Conservation (phyloP, 2,329 filamentous ascomycete species). For the Helicocarpus griseus region DNA sequence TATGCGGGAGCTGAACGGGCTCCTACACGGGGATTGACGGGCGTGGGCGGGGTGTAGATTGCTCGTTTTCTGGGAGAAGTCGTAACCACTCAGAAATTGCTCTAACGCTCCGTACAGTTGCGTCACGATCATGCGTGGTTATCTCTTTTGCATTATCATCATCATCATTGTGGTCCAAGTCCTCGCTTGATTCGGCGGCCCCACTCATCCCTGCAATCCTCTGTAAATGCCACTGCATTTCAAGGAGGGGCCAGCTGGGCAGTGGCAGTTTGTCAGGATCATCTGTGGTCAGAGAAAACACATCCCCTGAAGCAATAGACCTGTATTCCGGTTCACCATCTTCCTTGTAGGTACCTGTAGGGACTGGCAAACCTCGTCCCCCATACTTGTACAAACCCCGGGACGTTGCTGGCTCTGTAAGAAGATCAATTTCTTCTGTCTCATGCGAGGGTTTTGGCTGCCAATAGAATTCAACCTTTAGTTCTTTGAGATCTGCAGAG, state of each 20-base stretch:
- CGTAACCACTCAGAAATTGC: not conserved
- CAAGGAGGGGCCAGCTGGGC: not conserved
- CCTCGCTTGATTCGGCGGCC: not conserved
- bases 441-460: not conserved
- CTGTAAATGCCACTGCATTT: constrained; percentile 3
- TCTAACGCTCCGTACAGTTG: not conserved
- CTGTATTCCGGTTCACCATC: no score
- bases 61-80: not conserved
- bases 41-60: not conserved
- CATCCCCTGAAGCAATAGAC: not conserved
- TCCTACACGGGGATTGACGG: not conserved
- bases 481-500: not conserved
- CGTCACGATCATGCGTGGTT: not conserved
- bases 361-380: not conserved
- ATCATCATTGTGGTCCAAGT: not conserved
- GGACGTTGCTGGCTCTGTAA: not conserved
- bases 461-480: not conserved
- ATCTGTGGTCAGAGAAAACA: not conserved
- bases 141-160: not conserved
- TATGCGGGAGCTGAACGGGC: no score
- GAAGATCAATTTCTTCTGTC: not conserved
- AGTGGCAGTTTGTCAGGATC: not conserved
- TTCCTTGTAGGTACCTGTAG: no score
- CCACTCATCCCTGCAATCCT: constrained; percentile 1
- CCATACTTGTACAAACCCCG: not conserved